Evolutionary conservation across 352 stramenopile species (phyloP), one percentile per base, ranked within the genome.

Genomic region (Phytophthora tubulina): DNA sequence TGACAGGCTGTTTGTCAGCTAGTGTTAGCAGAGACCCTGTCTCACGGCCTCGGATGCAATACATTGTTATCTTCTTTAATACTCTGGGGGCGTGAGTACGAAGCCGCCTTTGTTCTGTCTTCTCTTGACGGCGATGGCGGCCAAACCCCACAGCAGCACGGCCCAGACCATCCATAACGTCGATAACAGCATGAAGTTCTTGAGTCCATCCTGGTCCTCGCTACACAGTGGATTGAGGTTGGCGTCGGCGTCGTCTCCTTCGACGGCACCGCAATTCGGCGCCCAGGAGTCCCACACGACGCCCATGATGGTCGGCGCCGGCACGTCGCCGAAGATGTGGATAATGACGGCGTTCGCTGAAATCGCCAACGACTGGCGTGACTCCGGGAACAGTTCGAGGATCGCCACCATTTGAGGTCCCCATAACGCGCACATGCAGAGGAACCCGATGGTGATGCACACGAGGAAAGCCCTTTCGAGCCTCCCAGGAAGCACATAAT

Each of bases 241-340:
- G 5, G 73, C 68, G 17, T 75, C 35, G 33, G 69, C 75, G 49
- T 80, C 69, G 15, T 14, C 41, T 14, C 72, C 67, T 52, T 88
- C 79, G 51, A 87, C 67, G 3, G 68, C 79, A 33, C 72, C 78
- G 49, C 90, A 97, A 44, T 79, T 70, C 3, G 92, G 93, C 3
- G 92, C 89, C 57, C 94, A 82, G 27, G 66, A 63, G 65, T 98
- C 93, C 65, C 94, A 95, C 49, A 98, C 71, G 21, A 76, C 76
- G 30, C 94, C 93, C 50, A 98, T 79, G 60, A 97, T 62, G 38
- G 96, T 85, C 6, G 93, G 93, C 1, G 84, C 79, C 4, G 93
- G 92, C n/a, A 98, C 91, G 79, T 98, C 93, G 4, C 93, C 93
- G 50, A 98, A 81, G 17, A 92, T 69, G 73, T 97, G 93, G 36